Base-by-base conservation (phyloP, 2,329 filamentous ascomycete genomes). In the Fusarium sp. region DNA sequence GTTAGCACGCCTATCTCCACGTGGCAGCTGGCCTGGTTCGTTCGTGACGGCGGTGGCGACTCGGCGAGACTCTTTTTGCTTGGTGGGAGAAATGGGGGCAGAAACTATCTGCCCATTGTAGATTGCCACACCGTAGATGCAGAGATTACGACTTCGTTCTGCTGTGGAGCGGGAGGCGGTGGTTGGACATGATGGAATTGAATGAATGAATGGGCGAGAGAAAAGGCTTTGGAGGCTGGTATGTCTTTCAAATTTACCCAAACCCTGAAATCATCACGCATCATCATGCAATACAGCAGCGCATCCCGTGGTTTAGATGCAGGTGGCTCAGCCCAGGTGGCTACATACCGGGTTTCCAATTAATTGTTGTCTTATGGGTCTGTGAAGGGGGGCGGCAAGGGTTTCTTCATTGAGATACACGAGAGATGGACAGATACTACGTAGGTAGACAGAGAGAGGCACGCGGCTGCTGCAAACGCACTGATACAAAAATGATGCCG, bases 1-100 rank as follows among this genome's bases (percentile, higher is more conserved):
- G 45, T 30, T 50, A 64, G 45, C 70, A 64, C 30, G 64, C 64
- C 61, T 48, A 61, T 59, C 58, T 66, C 76, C 74, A 78, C 76
- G 76, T 78, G 76, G 76, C 72, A 68, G 69, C 41, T 61, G 58
- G 35, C 27, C 48, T 27, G 41, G 59, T 39, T 58, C 32, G 30
- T 18, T 50, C 48, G 9, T 30, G 8, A 25, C 52, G 52, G 52
- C 3, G 52, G 32, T 50, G 27, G 30, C 43, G 43, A 52, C n/a
- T 63, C 23, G 45, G 60, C 43, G 27, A 52, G 60, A 39, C 32
- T 39, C 45, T 52, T 43, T 39, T 20, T 13, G 37, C 8, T 23
- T 23, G 20, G 14, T 37, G 54, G 52, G 32, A 23, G 18, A 23
- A 32, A 59, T 57, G 39, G 52, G 25, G 32, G 41, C 32, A 62